A percentile compares a stretch with the other conserved stretches of the same genome.
phyloP scores from a whole-genome alignment of 2,329 filamentous ascomycete species.

The Cercospora sp. region DNA sequence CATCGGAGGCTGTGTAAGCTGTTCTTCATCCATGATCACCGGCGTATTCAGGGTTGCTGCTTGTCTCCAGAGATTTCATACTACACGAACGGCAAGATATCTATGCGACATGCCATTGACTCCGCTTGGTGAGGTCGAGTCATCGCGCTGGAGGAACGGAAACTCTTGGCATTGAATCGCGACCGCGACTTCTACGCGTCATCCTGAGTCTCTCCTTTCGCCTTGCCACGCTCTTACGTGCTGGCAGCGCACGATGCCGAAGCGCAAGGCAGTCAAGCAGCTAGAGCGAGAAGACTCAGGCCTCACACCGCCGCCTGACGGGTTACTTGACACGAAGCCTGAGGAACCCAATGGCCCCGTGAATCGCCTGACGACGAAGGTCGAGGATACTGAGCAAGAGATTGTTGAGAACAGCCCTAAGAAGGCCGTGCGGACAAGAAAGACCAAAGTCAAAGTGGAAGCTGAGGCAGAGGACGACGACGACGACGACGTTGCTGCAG shows the following conservation, averaged over 20 bases:
- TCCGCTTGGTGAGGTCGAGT: not conserved
- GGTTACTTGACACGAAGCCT: slow-evolving; percentile 18
- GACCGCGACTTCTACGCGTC: slow-evolving; percentile 18
- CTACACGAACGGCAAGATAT: not conserved
- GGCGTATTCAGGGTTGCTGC: not conserved
- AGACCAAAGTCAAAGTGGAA: slow-evolving; percentile 14
- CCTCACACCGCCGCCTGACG: slow-evolving; percentile 26
- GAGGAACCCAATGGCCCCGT: slow-evolving; percentile 14
- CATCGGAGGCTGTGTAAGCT: slow-evolving; percentile 20
- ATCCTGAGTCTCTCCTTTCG: not conserved
- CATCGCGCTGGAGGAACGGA: not conserved
- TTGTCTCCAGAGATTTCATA: not conserved
- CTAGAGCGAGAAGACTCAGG: slow-evolving; percentile 22
- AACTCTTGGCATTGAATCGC: slow-evolving; percentile 6
- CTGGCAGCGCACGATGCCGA: slow-evolving; percentile 28
- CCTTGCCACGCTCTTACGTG: not conserved
- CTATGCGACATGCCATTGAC: not conserved
- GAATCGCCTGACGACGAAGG: slow-evolving; percentile 13
- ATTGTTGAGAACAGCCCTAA: not conserved
- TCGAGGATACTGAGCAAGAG: slow-evolving; percentile 6
- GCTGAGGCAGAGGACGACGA: slow-evolving; percentile 17
- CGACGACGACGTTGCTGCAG: slow-evolving; percentile 23
- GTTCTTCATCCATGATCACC: slow-evolving; percentile 10
- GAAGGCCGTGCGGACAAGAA: slow-evolving; percentile 2
- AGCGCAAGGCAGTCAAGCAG: slow-evolving; percentile 26